phyloP scores from a whole-genome alignment of 2,329 filamentous ascomycete genomes.

The Fusarium sp. region DNA sequence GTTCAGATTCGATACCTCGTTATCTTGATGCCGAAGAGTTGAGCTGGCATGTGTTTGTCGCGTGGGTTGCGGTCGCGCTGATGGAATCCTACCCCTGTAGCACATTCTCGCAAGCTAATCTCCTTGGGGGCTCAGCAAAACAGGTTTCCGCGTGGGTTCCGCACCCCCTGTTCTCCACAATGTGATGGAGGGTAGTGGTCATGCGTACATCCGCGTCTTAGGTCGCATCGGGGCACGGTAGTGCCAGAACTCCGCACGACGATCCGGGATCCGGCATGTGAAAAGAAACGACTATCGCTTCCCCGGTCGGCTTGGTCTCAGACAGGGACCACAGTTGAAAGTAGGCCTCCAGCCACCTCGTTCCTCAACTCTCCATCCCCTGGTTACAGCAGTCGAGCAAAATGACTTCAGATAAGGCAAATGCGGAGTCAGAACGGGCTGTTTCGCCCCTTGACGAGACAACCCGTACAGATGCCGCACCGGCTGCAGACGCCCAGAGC shows the following conservation, averaged over 20 bases:
- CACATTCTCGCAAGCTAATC: neutral
- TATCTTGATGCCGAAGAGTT: neutral
- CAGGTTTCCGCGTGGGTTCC: neutral
- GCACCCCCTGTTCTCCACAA: neutral
- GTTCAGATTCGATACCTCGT: neutral
- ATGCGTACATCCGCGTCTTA: constrained; percentile 22
- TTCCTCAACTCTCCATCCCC: neutral
- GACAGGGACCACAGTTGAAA: neutral
- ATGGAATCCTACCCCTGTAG: neutral
- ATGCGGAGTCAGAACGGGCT: neutral
- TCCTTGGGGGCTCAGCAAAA: neutral
- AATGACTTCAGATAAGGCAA: constrained; percentile 10
- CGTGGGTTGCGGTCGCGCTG: neutral
- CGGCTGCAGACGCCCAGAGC: constrained; percentile 10
- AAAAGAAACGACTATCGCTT: neutral
- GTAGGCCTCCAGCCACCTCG: neutral
- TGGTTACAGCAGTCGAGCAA: neutral
- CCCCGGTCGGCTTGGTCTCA: neutral
- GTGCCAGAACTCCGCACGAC: constrained; percentile 20
- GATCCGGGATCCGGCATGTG: constrained; percentile 19
- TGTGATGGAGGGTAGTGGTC: constrained; percentile 18
- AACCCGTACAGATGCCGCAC: neutral
- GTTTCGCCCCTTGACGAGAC: neutral
- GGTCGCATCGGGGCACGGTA: neutral
- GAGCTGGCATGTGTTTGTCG: neutral